Evolutionary conservation across 176 grass and related monocot genomes (phyloP).

Genomic region (Bothriochloa decipiens): DNA sequence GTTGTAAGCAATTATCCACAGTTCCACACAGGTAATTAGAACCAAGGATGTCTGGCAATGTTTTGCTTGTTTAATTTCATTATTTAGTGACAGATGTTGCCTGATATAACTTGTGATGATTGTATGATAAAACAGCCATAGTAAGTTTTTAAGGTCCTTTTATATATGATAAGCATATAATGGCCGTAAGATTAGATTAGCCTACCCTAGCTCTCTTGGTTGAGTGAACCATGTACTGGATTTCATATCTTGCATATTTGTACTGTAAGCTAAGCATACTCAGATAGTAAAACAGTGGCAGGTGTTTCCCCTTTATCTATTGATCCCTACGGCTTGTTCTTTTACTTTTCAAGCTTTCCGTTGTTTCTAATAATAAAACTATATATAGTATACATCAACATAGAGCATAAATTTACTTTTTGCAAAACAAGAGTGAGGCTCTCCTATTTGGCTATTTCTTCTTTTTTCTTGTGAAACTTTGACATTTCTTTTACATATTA

Average conservation of each 20-base stretch:
- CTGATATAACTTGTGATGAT: not conserved
- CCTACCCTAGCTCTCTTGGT: not conserved
- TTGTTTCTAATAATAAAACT: constrained; percentile 13
- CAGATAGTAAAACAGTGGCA: not conserved
- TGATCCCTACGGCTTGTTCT: not conserved
- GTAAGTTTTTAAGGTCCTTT: not conserved
- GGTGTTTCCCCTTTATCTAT: not conserved
- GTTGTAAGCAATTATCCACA: not conserved
- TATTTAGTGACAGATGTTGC: not conserved
- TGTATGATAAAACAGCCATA: not conserved
- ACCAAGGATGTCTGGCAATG: not conserved
- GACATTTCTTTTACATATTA: not conserved
- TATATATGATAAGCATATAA: not conserved
- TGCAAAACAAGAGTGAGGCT: constrained; percentile 9
- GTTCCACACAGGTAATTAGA: not conserved
- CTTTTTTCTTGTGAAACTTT: constrained; percentile 21
- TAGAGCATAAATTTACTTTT: not conserved
- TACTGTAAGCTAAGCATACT: not conserved
- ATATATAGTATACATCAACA: not conserved
- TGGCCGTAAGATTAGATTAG: constrained; percentile 18
- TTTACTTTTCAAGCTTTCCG: not conserved
- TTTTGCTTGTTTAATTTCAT: not conserved
- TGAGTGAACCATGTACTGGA: constrained; percentile 4
- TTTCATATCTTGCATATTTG: too few species aligned
- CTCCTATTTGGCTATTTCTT: constrained; percentile 30